Evolutionary conservation across 176 grass and related monocot species (phyloP).

Genomic region (Chloris gayana): DNA sequence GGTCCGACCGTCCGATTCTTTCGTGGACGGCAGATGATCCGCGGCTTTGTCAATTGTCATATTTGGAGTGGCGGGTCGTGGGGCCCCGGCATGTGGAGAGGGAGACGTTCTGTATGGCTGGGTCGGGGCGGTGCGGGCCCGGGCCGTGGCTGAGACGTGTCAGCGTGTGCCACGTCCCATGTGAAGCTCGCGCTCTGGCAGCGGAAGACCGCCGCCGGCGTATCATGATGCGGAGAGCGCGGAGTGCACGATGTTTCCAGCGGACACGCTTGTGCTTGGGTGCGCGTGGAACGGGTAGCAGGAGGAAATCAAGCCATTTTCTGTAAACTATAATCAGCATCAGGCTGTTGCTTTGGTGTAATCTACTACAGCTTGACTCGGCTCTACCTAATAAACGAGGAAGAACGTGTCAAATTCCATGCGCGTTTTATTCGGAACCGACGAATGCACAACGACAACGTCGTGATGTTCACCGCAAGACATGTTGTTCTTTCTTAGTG

Average conservation of each 20-base stretch:
- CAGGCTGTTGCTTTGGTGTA: background rate
- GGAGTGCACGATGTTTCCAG: background rate
- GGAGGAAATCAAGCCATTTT: background rate
- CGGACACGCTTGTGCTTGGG: background rate
- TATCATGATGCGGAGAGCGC: background rate
- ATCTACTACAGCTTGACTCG: background rate
- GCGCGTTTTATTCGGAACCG: slow-evolving; percentile 1
- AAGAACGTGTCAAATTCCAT: background rate
- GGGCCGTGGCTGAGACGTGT: background rate
- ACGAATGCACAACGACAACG: background rate
- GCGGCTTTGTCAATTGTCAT: background rate
- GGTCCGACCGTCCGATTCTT: slow-evolving; percentile 24
- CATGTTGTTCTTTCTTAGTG: too few species aligned
- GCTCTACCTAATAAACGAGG: background rate
- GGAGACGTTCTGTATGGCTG: background rate
- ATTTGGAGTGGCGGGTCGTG: background rate
- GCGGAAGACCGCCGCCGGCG: background rate
- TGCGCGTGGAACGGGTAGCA: background rate
- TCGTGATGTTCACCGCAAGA: background rate
- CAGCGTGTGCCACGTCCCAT: background rate
- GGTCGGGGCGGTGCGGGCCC: background rate
- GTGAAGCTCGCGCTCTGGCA: background rate
- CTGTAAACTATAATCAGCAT: background rate
- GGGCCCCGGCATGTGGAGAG: slow-evolving; percentile 28
- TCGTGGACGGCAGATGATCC: background rate